Evolutionary conservation across 2,329 filamentous ascomycete species (phyloP), one percentile per base, ranked within the genome.

Genomic region (Apiospora marii): DNA sequence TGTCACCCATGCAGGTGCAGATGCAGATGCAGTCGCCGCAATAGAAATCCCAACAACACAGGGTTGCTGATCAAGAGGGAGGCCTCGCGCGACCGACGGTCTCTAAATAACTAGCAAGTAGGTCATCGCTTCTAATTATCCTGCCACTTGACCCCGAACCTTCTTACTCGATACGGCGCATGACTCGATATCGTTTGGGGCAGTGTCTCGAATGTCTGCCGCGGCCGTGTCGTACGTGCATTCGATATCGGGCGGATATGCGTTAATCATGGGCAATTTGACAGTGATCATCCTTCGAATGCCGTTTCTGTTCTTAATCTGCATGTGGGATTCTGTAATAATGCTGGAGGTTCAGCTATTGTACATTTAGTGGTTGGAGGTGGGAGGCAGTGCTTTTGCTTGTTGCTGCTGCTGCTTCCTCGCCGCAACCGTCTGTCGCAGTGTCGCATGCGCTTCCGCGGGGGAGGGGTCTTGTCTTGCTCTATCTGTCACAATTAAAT

Each of bases 181-280:
- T 61, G 53, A 61, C 53, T 61, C 53, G 53, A 22, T 19, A 37
- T 61, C 53, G 53, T 61, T 61, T 37, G 30, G 53, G 30, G 16
- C 10, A 30, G 30, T 61, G 53, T 61, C 30, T 61, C 30, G 53
- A 7, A 34, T 61, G 51, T 10, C n/a, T 12, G 30, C 53, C 30
- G 30, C 30, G 4, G 8, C 16, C 53, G 27, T 37, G 53, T 37
- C 53, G 30, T 37, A 16, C 30, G 22, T 37, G 53, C 51, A 27
- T 16, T 53, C 27, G 51, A 5, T 34, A 27, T 10, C 51, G 34
- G 51, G 34, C 53, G 10, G 27, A 5, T 30, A n/a, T 22, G 53
- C 16, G 53, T 30, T 61, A n/a, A 37, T n/a, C 16, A 34, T 8
- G 30, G 30, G 30, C 16, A 8, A 22, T 37, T 34, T 16, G 16